These are phyloP conservation scores for Escovopsis weberi DNA, from an alignment of 2,329 filamentous ascomycete species.

Conservation along the genomic window DNA sequence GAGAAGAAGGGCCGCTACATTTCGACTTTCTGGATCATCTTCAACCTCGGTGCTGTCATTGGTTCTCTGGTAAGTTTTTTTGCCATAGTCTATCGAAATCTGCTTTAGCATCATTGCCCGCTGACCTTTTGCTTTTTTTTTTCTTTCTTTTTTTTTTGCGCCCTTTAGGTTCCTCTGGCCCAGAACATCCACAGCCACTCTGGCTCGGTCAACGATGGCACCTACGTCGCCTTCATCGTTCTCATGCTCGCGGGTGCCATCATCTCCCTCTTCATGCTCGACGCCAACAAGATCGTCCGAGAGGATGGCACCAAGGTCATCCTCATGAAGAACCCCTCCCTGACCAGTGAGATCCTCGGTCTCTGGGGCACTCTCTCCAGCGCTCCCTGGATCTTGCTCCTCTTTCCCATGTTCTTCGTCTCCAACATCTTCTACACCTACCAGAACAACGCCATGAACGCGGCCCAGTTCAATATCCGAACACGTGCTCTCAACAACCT, in stretches of 20 bases:
- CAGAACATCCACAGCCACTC: slow-evolving; percentile 47
- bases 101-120: no score
- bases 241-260: slow-evolving; percentile 60
- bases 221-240: slow-evolving; percentile 81
- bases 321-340: slow-evolving; percentile 80
- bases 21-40: slow-evolving; percentile 87
- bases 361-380: slow-evolving; percentile 56
- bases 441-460: slow-evolving; percentile 44
- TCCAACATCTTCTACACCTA: slow-evolving; percentile 43
- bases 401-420: slow-evolving; percentile 39
- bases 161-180: slow-evolving; percentile 50
- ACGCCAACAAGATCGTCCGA: slow-evolving; percentile 59
- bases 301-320: slow-evolving; percentile 68
- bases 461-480: slow-evolving; percentile 37
- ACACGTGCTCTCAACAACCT: slow-evolving; percentile 39
- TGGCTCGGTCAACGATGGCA: slow-evolving; percentile 52
- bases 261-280: slow-evolving; percentile 54
- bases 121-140: not conserved
- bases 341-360: slow-evolving; percentile 64
- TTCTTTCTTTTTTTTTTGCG: no score
- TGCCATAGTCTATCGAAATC: no score
- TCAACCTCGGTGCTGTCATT: slow-evolving; percentile 83
- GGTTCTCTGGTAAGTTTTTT: slow-evolving; percentile 44
- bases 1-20: slow-evolving; percentile 76
- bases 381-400: slow-evolving; percentile 57